Conservation (phyloP, 2,329 filamentous ascomycete genomes). For the Cercospora janseana region DNA sequence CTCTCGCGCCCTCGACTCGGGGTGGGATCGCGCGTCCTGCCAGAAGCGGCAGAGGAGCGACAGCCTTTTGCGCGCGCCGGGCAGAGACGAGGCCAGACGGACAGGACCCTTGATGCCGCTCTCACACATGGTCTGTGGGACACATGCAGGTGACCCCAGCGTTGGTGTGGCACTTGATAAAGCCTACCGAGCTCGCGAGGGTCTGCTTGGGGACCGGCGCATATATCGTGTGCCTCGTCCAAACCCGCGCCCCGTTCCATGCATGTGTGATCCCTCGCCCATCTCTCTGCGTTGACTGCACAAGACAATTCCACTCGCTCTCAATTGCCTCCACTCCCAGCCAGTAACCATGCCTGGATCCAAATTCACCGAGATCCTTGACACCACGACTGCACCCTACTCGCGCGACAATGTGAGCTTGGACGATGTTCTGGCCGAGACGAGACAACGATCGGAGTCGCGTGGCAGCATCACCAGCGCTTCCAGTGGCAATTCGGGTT, state of each 20-base stretch:
- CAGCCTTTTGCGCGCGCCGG: not conserved
- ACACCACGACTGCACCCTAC: slow-evolving; percentile 32
- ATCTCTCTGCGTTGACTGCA: not conserved
- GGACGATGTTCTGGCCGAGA: slow-evolving; percentile 38
- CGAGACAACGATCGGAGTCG: slow-evolving; percentile 34
- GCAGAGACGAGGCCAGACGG: not conserved
- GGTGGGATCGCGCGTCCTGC: slow-evolving; percentile 5
- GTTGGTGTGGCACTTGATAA: slow-evolving; percentile 6
- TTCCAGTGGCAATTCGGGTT: slow-evolving; percentile 20
- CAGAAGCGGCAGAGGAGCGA: slow-evolving; percentile 5
- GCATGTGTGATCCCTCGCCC: not conserved
- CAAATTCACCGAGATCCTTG: slow-evolving; percentile 41
- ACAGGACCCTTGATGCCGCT: not conserved
- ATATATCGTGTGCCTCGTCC: slow-evolving; percentile 8
- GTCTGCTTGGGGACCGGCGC: slow-evolving; percentile 16
- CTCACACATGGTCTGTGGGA: slow-evolving; percentile 1
- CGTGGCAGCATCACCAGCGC: slow-evolving; percentile 27
- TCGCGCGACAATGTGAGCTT: slow-evolving; percentile 39
- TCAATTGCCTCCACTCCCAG: not conserved
- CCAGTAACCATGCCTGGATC: slow-evolving; percentile 33
- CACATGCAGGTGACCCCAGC: slow-evolving; percentile 3
- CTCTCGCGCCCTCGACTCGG: slow-evolving; percentile 6
- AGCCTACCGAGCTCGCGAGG: slow-evolving; percentile 6
- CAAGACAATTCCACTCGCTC: not conserved
- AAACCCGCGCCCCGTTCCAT: not conserved